Evolutionary conservation across 306 rosid species (phyloP).

Genomic region (Sechiopsis laciniata): DNA sequence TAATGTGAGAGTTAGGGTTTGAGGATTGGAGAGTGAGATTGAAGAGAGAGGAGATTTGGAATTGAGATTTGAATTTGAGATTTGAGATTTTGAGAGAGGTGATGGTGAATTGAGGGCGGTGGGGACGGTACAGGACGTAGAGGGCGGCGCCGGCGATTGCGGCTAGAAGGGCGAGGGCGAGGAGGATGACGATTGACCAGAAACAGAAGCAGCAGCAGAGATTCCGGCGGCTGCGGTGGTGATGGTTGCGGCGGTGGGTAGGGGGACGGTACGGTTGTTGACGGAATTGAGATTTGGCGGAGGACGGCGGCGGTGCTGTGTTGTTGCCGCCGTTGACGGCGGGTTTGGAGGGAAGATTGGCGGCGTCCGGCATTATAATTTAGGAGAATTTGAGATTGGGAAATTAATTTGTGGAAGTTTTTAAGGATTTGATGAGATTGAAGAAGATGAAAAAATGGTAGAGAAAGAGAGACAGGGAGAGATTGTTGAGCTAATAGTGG

Average conservation of each 20-base stretch:
- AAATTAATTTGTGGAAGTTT: neutral
- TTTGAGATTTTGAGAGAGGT: conserved; percentile 67
- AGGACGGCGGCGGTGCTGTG: neutral
- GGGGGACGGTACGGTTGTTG: conserved; percentile 58
- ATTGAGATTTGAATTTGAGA: conserved; percentile 52
- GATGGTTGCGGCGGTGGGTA: conserved; percentile 32
- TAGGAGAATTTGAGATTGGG: neutral
- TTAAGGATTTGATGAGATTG: neutral
- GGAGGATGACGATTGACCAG: conserved; percentile 63
- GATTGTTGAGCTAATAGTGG: neutral
- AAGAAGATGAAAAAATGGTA: neutral
- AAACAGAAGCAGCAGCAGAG: conserved; percentile 92
- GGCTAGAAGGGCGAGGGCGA: conserved; percentile 48
- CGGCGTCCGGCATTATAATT: neutral
- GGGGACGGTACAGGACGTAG: conserved; percentile 82
- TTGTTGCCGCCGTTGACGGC: conserved; percentile 8
- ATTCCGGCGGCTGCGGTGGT: conserved; percentile 51
- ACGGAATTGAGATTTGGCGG: conserved; percentile 46
- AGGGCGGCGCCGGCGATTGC: conserved; percentile 70
- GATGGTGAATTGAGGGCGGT: conserved; percentile 77
- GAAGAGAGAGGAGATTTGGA: conserved; percentile 52
- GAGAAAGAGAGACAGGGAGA: conserved; percentile 16
- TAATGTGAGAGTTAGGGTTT: conserved; percentile 75
- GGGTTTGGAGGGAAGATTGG: conserved; percentile 1
- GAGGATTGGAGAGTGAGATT: conserved; percentile 67